A percentile compares a stretch with the other conserved stretches of the same genome.
phyloP scores from a whole-genome alignment of 225 moss, liverwort and hornwort species.

The Physcomitrellopsis africana region DNA sequence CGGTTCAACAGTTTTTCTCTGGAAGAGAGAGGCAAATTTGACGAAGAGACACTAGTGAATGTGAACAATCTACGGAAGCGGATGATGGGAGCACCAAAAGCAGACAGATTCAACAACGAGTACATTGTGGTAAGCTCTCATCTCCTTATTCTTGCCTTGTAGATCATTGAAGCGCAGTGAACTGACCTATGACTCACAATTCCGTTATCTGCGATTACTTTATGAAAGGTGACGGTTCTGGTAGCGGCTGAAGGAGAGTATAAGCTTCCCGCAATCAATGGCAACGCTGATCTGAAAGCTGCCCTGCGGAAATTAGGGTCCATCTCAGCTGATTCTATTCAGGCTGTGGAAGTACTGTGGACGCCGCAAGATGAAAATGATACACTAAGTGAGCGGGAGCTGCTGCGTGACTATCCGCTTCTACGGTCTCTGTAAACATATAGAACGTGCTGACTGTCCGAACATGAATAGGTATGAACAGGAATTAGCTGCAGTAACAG shows the following conservation, averaged over 20 bases:
- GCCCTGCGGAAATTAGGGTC: constrained; percentile 72
- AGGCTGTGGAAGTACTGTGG: constrained; percentile 94
- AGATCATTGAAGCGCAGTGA: too few relatives aligned
- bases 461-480: neutral
- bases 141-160: too few relatives aligned
- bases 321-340: constrained; percentile 73
- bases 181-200: too few relatives aligned
- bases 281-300: constrained; percentile 72
- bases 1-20: constrained; percentile 79
- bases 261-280: constrained; percentile 73
- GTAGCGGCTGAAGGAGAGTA: constrained; percentile 88
- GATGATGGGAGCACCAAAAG: constrained; percentile 53
- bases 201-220: too few relatives aligned
- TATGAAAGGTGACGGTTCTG: constrained; percentile 70
- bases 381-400: constrained; percentile 77
- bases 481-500: constrained; percentile 15
- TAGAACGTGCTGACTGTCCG: neutral
- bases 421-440: constrained; percentile 64
- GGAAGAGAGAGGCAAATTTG: constrained; percentile 94
- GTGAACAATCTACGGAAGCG: constrained; percentile 79
- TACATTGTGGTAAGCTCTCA: constrained; percentile 75
- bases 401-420: constrained; percentile 87
- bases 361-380: constrained; percentile 90
- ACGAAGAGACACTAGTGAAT: constrained; percentile 92
- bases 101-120: constrained; percentile 86